Conservation (phyloP, 2,329 filamentous ascomycete genomes). For the Phialophora macrospora region DNA sequence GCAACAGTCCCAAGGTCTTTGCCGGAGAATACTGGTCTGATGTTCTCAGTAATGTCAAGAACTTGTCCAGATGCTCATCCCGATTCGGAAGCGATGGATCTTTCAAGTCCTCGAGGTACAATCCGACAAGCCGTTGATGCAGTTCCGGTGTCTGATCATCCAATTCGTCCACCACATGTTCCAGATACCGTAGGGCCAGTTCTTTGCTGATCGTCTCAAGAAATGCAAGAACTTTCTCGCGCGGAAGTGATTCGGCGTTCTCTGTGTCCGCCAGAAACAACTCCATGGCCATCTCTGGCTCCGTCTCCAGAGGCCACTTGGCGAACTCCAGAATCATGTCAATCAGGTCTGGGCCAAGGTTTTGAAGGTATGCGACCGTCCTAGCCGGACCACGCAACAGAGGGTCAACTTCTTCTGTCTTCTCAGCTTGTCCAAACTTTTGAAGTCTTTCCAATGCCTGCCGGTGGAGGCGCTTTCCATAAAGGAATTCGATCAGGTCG, state of each 20-base stretch:
- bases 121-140: conserved; percentile 79
- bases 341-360: conserved; percentile 81
- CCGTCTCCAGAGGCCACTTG: conserved; percentile 78
- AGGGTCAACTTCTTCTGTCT: conserved; percentile 48
- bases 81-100: conserved; percentile 52
- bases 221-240: conserved; percentile 75
- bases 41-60: conserved; percentile 75
- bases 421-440: conserved; percentile 71
- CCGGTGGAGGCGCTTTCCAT: conserved; percentile 90
- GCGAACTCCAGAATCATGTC: conserved; percentile 91
- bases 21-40: conserved; percentile 81
- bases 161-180: conserved; percentile 87
- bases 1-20: conserved; percentile 76
- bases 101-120: conserved; percentile 66
- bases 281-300: conserved; percentile 82
- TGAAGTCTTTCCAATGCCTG: conserved; percentile 81
- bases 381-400: conserved; percentile 78
- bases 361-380: conserved; percentile 89
- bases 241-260: conserved; percentile 87
- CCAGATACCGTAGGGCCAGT: conserved; percentile 81
- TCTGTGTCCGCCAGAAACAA: conserved; percentile 92
- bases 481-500: conserved; percentile 95
- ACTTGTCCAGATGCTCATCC: conserved; percentile 65
- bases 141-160: conserved; percentile 83
- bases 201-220: conserved; percentile 69